phyloP scores from a whole-genome alignment of 2,329 filamentous ascomycete genomes.

The Diaporthe nobilis region DNA sequence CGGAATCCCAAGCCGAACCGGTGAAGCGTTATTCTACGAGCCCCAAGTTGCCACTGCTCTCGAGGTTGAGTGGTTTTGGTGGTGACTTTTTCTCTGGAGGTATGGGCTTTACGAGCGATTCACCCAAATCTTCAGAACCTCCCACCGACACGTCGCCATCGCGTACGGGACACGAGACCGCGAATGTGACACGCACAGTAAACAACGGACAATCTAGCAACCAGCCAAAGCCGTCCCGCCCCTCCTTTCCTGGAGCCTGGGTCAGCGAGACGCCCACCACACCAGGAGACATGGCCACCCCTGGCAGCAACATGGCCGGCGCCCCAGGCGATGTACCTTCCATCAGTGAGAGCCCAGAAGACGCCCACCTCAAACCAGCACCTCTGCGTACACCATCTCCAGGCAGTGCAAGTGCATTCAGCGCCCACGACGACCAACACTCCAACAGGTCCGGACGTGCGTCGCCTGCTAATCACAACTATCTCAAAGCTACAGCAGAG shows the following conservation, averaged over 20 bases:
- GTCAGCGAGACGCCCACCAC: constrained; percentile 49
- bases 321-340: constrained; percentile 31
- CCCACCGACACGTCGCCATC: constrained; percentile 5
- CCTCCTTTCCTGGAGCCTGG: constrained; percentile 51
- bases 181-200: not conserved
- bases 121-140: constrained; percentile 43
- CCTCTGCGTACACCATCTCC: constrained; percentile 38
- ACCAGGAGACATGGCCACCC: constrained; percentile 42
- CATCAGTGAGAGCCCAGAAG: constrained; percentile 36
- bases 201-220: not conserved
- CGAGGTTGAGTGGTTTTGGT: constrained; percentile 72
- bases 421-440: constrained; percentile 17
- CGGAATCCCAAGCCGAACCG: constrained; percentile 40
- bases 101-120: constrained; percentile 45
- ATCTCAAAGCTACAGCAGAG: constrained; percentile 30
- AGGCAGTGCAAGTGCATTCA: constrained; percentile 29
- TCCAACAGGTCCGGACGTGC: constrained; percentile 7
- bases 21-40: constrained; percentile 62
- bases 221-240: constrained; percentile 42
- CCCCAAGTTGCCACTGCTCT: constrained; percentile 70
- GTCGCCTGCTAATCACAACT: constrained; percentile 25
- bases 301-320: constrained; percentile 27
- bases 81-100: constrained; percentile 67
- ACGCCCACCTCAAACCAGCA: constrained; percentile 34
- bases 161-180: not conserved